Conservation (phyloP, 148 eudicot species). For the Simmondsia chinensis region DNA sequence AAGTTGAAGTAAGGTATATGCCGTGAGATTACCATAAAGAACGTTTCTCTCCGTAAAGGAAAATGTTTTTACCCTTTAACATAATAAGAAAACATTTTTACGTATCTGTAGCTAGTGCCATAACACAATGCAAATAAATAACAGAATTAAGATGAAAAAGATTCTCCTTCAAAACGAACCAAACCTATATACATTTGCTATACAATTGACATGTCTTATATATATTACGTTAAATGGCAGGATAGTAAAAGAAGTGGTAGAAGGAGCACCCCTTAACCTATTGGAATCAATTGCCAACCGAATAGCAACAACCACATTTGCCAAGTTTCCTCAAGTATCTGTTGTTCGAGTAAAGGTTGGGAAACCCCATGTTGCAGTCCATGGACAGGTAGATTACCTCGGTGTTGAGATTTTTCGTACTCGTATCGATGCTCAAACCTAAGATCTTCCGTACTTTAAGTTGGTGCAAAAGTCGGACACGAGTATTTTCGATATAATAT, state of each 20-base stretch:
- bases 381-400: slow-evolving; percentile 70
- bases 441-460: neutral
- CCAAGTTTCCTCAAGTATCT: slow-evolving; percentile 40
- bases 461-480: no score
- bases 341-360: slow-evolving; percentile 72
- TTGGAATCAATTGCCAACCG: slow-evolving; percentile 73
- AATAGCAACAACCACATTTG: slow-evolving; percentile 50
- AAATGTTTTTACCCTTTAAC: no score
- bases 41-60: no score
- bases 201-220: slow-evolving; percentile 1
- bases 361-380: slow-evolving; percentile 97
- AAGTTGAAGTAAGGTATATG: no score
- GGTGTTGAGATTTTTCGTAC: slow-evolving; percentile 77
- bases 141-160: no score
- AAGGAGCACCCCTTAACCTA: slow-evolving; percentile 65
- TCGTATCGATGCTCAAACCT: slow-evolving; percentile 23
- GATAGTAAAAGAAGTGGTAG: slow-evolving; percentile 59
- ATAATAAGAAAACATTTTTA: no score
- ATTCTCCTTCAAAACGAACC: no score
- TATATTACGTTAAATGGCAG: slow-evolving; percentile 35
- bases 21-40: no score
- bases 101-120: no score
- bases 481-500: no score
- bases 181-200: no score
- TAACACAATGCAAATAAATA: no score